Conservation (phyloP, 805 yeast species). For the Yamadazyma ubonensis region DNA sequence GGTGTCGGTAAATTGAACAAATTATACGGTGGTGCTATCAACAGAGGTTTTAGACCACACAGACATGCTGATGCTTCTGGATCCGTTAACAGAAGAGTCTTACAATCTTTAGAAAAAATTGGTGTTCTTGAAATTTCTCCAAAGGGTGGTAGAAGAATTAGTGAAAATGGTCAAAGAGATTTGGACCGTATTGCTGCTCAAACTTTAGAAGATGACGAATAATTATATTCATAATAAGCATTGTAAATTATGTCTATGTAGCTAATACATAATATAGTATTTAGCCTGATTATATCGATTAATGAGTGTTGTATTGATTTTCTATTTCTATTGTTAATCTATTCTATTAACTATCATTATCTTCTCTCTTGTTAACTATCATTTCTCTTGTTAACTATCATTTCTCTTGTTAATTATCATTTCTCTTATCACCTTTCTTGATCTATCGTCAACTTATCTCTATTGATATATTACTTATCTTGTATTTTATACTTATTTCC, state of each 20-base stretch:
- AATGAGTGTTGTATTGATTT: too few species aligned
- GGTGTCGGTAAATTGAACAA: conserved; percentile 99
- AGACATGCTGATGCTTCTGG: conserved; percentile 99
- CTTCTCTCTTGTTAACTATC: not conserved
- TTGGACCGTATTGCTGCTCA: conserved; percentile 99
- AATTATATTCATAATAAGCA: conserved; percentile 13
- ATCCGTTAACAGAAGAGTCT: conserved; percentile 97
- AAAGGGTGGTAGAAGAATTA: conserved; percentile 99
- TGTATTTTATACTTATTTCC: too few species aligned
- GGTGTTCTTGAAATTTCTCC: conserved; percentile 95
- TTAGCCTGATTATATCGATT: too few species aligned
- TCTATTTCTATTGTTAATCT: too few species aligned
- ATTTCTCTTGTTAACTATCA: too few species aligned
- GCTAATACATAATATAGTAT: conserved; percentile 16
- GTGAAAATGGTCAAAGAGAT: conserved; percentile 99
- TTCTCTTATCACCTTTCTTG: too few species aligned
- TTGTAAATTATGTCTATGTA: conserved; percentile 22
- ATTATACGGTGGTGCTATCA: conserved; percentile 97
- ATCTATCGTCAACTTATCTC: too few species aligned
- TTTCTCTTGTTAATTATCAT: too few species aligned
- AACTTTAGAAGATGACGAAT: conserved; percentile 86
- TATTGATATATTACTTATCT: too few species aligned
- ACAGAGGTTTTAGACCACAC: conserved; percentile 99
- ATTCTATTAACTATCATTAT: not conserved
- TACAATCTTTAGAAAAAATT: conserved; percentile 97